Base-by-base conservation (phyloP, 2,329 filamentous ascomycete species). In the Penicillium sp. region DNA sequence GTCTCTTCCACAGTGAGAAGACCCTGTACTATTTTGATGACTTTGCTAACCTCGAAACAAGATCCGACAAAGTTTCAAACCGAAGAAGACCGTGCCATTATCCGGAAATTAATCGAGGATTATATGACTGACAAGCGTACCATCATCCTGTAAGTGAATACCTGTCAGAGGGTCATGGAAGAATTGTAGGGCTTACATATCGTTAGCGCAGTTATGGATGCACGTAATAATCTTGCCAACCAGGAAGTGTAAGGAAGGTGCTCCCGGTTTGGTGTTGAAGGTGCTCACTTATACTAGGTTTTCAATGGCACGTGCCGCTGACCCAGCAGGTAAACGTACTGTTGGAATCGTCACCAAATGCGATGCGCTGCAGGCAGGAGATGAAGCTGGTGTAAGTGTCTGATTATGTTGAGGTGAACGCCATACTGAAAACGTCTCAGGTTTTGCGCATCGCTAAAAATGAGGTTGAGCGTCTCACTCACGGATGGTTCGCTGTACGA, bases 121-220 rank as follows among this genome's bases (percentile, higher is more conserved):
- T 88, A 88, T 62, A 84, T 87, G 75, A 66, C 65, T 19, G 74
- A 81, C 31, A 70, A 75, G 45, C 78, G 83, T 16, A 86, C 79
- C 63, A 83, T 87, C 56, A 83, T 86, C 2, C 70, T 87, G 7
- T 81, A 78, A 6, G 75, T 21, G 21, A 21, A 21, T 21, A 21
- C 21, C 21, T 21, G 2, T 21, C 21, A 21, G 21, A 2, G 21
- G 21, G 21, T 21, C 21, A 21, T 21, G 21, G 21, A 21, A 21
- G 16, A 15, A 19, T 21, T 41, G 39, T 41, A 2, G 1, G 39
- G 39, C 39, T 41, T 41, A 41, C 39, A 3, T 41, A 41, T 41
- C 1, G 1, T 11, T 13, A 41, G 39, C 1, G 39, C 39, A 2
- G 39, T 41, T 21, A 41, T 41, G 39, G 39, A 41, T 5, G 39